Evolutionary conservation across 225 moss, liverwort and hornwort genomes (phyloP).

Genomic region (Climacium dendroides): DNA sequence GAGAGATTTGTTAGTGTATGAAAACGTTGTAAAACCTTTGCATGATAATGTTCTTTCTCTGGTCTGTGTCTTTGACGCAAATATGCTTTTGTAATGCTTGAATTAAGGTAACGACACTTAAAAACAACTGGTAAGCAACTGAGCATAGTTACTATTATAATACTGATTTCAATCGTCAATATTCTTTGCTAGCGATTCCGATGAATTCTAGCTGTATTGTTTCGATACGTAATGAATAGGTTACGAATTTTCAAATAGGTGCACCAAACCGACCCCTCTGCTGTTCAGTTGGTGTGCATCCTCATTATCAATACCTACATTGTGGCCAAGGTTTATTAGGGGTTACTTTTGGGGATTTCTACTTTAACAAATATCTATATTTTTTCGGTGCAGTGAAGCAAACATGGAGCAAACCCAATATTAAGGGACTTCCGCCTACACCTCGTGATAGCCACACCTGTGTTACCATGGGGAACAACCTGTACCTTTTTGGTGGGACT

Average conservation of each 20-base stretch:
- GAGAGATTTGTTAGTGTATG: neutral
- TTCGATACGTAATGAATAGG: neutral
- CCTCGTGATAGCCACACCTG: conserved; percentile 96
- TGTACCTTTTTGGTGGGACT: conserved; percentile 92
- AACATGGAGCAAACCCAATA: conserved; percentile 92
- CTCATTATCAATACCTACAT: neutral
- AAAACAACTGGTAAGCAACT: too few relatives aligned
- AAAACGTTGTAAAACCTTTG: neutral
- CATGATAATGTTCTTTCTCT: neutral
- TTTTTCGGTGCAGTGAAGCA: conserved; percentile 15
- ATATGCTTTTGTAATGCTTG: neutral
- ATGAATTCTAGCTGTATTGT: neutral
- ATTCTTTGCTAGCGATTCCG: neutral
- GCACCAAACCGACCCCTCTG: neutral
- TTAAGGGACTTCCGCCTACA: conserved; percentile 75
- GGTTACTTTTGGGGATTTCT: neutral
- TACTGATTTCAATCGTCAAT: neutral
- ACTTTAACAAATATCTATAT: neutral
- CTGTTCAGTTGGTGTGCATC: neutral
- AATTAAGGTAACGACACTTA: neutral
- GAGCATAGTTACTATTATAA: neutral
- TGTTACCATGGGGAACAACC: conserved; percentile 59
- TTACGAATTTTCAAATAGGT: neutral
- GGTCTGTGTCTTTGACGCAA: neutral
- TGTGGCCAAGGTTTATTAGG: neutral